These are phyloP conservation scores for Entomortierella lignicola DNA, from an alignment of 192 early-diverging fungal genomes.

Conservation along the genomic window DNA sequence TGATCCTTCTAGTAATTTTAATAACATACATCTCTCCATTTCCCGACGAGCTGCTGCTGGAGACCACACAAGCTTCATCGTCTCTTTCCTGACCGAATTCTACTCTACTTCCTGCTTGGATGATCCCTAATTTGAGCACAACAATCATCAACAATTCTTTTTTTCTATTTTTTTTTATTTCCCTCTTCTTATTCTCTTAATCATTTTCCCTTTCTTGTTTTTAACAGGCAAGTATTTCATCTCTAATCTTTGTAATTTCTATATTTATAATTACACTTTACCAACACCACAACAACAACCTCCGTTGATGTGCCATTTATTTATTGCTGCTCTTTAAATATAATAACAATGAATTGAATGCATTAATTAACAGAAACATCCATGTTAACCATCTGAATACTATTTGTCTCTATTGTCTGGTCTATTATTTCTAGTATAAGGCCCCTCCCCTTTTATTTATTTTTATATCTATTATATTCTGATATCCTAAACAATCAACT, in stretches of 20 bases:
- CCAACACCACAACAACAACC: not conserved
- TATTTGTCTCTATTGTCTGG: slow-evolving; percentile 1
- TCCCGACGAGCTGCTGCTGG: slow-evolving; percentile 55
- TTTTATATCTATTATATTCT: not conserved
- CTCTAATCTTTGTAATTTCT: not conserved
- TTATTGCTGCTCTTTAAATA: not conserved
- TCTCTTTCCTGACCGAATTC: slow-evolving; percentile 52
- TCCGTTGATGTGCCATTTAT: not conserved
- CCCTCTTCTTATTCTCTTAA: no score
- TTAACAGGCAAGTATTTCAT: not conserved
- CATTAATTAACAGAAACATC: not conserved
- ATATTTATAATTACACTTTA: not conserved
- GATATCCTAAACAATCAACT: not conserved
- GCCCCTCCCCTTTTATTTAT: not conserved
- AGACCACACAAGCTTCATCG: slow-evolving; percentile 41
- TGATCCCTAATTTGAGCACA: slow-evolving; percentile 54
- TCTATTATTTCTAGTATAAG: not conserved
- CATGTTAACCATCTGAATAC: not conserved
- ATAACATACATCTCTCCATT: slow-evolving; percentile 38
- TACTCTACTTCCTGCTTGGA: slow-evolving; percentile 55
- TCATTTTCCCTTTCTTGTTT: not conserved
- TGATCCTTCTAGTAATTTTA: slow-evolving; percentile 49
- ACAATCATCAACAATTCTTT: not conserved
- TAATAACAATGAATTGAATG: not conserved
- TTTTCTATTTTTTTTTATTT: no score